These are phyloP conservation scores for Tetrapisispora arboricola DNA, from an alignment of 805 yeast species.

Conservation along the genomic window DNA sequence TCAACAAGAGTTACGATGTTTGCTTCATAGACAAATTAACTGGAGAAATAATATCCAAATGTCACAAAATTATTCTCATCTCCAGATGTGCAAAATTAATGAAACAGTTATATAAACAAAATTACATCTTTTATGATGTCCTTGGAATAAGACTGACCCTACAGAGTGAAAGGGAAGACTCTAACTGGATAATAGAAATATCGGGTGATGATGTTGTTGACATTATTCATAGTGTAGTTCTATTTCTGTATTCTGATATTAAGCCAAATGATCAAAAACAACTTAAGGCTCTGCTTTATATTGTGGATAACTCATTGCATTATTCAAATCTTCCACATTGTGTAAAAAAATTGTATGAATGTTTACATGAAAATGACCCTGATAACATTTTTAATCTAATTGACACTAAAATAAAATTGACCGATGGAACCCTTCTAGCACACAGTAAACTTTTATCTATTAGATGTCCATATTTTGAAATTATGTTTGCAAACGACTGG, in stretches of 20 bases:
- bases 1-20: slow-evolving; percentile 18
- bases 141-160: slow-evolving; percentile 4
- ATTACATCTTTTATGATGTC: slow-evolving; percentile 6
- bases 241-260: slow-evolving; percentile 21
- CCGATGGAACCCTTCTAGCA: slow-evolving; percentile 36
- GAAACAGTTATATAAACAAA: no score
- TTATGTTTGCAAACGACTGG: slow-evolving; percentile 51
- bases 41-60: slow-evolving; percentile 7
- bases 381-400: slow-evolving; percentile 1
- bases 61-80: slow-evolving; percentile 18
- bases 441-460: slow-evolving; percentile 45
- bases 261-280: slow-evolving; percentile 7
- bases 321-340: slow-evolving; percentile 8
- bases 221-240: slow-evolving; percentile 8
- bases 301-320: slow-evolving; percentile 16
- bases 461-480: slow-evolving; percentile 55
- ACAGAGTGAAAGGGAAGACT: neutral
- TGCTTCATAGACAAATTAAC: slow-evolving; percentile 8
- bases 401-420: slow-evolving; percentile 39
- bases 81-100: slow-evolving; percentile 11
- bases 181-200: slow-evolving; percentile 6
- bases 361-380: neutral
- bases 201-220: neutral
- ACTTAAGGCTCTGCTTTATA: slow-evolving; percentile 8
- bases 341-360: slow-evolving; percentile 3